Conservation (phyloP, 1,284 basidiomycete species). For the Rhodotorula sp. region DNA sequence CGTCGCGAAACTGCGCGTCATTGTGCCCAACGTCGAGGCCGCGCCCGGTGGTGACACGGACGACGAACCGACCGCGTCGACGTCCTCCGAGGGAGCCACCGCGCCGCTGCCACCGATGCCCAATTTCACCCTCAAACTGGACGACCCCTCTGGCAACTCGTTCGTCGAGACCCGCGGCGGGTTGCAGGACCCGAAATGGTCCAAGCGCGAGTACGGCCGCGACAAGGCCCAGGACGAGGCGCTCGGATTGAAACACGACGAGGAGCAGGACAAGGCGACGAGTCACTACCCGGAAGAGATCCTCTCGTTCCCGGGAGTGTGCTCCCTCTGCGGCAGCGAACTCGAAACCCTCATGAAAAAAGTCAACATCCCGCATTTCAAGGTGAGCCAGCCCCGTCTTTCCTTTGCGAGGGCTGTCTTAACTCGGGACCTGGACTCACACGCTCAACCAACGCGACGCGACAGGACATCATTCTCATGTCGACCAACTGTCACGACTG, state of each 20-base stretch:
- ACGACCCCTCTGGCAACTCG: constrained; percentile 93
- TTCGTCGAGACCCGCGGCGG: constrained; percentile 78
- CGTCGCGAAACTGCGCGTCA: constrained; percentile 64
- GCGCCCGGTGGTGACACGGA: not conserved
- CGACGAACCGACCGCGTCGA: constrained; percentile 43
- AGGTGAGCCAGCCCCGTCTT: constrained; percentile 57
- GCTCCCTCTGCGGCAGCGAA: constrained; percentile 81
- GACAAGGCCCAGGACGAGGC: constrained; percentile 78
- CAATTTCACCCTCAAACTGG: constrained; percentile 78
- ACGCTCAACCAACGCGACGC: no score
- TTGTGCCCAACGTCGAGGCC: constrained; percentile 62
- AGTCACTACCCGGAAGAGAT: constrained; percentile 71
- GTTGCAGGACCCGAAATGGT: constrained; percentile 88
- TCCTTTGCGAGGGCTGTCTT: not conserved
- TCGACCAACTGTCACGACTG: constrained; percentile 93
- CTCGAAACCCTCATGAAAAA: constrained; percentile 93
- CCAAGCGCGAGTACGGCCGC: constrained; percentile 78
- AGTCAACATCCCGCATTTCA: constrained; percentile 96
- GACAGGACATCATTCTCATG: constrained; percentile 93
- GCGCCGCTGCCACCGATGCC: constrained; percentile 54
- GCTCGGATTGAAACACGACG: constrained; percentile 63
- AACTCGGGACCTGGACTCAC: not conserved
- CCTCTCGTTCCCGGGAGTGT: constrained; percentile 80
- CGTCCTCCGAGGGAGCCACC: constrained; percentile 13
- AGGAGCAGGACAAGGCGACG: constrained; percentile 47